These are phyloP conservation scores for Syzygium malaccense DNA, from an alignment of 441 rosid genomes.

Conservation along the genomic window DNA sequence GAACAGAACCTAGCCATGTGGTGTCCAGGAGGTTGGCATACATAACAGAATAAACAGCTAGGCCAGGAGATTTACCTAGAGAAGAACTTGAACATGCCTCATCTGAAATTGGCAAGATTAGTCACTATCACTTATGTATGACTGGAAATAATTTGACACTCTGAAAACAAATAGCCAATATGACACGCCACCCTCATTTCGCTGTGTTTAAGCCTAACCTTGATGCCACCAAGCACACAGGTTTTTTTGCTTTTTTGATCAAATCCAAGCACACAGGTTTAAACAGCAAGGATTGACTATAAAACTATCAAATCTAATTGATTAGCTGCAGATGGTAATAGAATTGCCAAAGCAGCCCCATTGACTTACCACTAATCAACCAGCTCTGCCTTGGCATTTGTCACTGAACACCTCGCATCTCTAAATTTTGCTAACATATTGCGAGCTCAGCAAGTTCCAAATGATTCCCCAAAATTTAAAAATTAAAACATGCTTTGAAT, in stretches of 20 bases:
- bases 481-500: not conserved
- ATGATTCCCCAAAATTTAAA: not conserved
- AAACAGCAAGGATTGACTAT: not conserved
- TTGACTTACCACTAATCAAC: not conserved
- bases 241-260: not conserved
- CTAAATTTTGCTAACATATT: not conserved
- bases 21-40: not conserved
- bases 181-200: not conserved
- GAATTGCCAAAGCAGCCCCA: not conserved
- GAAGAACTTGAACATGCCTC: not conserved
- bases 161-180: not conserved
- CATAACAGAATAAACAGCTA: not conserved
- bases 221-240: not conserved
- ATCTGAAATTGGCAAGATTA: not conserved
- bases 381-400: not conserved
- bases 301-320: not conserved
- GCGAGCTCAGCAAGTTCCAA: not conserved
- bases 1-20: not conserved
- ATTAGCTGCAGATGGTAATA: not conserved
- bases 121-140: not conserved
- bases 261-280: not conserved
- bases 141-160: not conserved
- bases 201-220: not conserved
- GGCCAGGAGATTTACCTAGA: not conserved
- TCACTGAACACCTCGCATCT: not conserved